A percentile compares a stretch with the other conserved stretches of the same genome.
These are phyloP conservation scores for Tylopilus vinaceipallidus DNA, from an alignment of 768 basidiomycete species.

Conservation along the genomic window DNA sequence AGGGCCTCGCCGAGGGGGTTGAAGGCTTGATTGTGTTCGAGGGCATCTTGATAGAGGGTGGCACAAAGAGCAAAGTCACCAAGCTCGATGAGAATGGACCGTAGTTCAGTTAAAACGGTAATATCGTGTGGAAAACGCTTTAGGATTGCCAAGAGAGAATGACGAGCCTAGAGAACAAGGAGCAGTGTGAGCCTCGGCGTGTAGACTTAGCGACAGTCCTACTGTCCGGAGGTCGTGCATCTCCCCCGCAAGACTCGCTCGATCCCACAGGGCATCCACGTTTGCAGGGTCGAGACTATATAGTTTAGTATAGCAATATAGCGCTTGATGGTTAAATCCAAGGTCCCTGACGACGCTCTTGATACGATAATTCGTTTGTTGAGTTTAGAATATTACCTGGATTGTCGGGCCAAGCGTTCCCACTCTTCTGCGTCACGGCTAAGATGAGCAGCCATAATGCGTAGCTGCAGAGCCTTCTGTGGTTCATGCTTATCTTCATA, in stretches of 20 bases:
- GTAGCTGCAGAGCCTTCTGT: conserved; percentile 17
- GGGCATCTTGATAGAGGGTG: conserved; percentile 66
- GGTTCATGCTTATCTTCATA: conserved; percentile 17
- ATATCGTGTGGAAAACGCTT: conserved; percentile 61
- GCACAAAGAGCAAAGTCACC: conserved; percentile 65
- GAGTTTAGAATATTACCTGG: conserved; percentile 50
- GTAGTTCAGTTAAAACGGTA: conserved; percentile 73
- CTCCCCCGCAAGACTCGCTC: conserved; percentile 77
- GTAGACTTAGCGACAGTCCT: conserved; percentile 15
- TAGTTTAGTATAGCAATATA: conserved; percentile 90
- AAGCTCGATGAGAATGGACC: conserved; percentile 53
- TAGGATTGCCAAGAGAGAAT: conserved; percentile 27
- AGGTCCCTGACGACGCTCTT: conserved; percentile 50
- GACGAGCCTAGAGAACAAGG: conserved; percentile 20
- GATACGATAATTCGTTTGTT: conserved; percentile 58
- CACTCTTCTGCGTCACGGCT: conserved; percentile 83
- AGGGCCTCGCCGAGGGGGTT: conserved; percentile 42
- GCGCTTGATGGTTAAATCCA: conserved; percentile 78
- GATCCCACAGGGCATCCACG: conserved; percentile 85
- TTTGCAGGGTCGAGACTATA: conserved; percentile 77
- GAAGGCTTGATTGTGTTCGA: conserved; percentile 59
- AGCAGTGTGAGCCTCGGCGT: neutral
- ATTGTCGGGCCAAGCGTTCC: conserved; percentile 75
- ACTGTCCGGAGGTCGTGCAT: conserved; percentile 70
- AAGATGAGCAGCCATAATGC: conserved; percentile 90